These are phyloP conservation scores for Ormosia semicastrata DNA, from an alignment of 306 rosid genomes.

Conservation along the genomic window DNA sequence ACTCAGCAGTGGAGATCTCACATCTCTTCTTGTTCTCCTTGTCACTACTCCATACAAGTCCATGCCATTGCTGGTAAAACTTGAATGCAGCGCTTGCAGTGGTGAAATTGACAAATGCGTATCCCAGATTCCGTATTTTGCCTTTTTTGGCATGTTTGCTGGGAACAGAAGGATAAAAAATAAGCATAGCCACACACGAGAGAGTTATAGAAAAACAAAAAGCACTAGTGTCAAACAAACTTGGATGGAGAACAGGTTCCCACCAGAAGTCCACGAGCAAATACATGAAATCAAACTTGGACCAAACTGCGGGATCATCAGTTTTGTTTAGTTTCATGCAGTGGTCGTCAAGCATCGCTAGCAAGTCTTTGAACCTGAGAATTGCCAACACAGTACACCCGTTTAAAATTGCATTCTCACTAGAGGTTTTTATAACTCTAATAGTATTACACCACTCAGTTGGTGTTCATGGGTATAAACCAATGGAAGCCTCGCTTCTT, in stretches of 20 bases:
- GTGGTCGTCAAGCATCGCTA: conserved; percentile 7
- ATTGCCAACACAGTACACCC: background rate
- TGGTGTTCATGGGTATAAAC: no score
- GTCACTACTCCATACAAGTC: conserved; percentile 18
- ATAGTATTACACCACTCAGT: no score
- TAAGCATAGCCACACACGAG: background rate
- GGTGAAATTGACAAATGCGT: conserved; percentile 56
- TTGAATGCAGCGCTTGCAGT: conserved; percentile 20
- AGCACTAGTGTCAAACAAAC: background rate
- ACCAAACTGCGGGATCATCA: background rate
- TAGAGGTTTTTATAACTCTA: no score
- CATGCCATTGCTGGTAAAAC: conserved; percentile 23
- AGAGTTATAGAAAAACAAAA: background rate
- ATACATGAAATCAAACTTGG: conserved; percentile 36
- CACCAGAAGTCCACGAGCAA: conserved; percentile 44
- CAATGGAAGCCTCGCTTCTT: no score
- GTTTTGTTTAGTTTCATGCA: conserved; percentile 18
- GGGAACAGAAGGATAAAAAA: background rate
- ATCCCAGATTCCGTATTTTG: conserved; percentile 41
- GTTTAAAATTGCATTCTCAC: background rate
- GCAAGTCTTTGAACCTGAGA: conserved; percentile 12
- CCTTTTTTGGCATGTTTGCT: conserved; percentile 35
- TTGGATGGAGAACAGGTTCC: background rate
- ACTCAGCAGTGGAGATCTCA: conserved; percentile 33
- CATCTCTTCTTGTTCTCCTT: conserved; percentile 31